A percentile compares a stretch with the other conserved stretches of the same genome.
These are phyloP conservation scores for Moesziomyces parantarcticus DNA, from an alignment of 1,284 basidiomycete species.

Conservation along the genomic window DNA sequence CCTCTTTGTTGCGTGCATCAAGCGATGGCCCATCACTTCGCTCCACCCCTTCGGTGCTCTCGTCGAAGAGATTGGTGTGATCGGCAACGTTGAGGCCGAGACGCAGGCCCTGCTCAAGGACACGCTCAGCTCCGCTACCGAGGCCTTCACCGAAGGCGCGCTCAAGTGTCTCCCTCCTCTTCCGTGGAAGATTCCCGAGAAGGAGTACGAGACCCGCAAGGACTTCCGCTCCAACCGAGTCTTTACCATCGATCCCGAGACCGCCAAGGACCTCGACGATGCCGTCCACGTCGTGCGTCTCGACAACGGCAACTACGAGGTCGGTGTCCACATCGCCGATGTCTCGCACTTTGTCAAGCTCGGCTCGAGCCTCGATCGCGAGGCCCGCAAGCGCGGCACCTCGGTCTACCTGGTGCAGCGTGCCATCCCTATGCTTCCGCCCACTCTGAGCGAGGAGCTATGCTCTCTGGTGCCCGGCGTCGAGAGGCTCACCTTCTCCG, in stretches of 20 bases:
- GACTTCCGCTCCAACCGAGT: slow-evolving; percentile 85
- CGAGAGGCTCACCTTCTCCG: slow-evolving; percentile 84
- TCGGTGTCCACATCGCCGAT: slow-evolving; percentile 95
- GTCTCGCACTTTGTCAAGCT: slow-evolving; percentile 94
- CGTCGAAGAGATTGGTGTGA: slow-evolving; percentile 97
- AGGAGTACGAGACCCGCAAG: slow-evolving; percentile 85
- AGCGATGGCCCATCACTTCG: slow-evolving; percentile 86
- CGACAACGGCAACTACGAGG: slow-evolving; percentile 88
- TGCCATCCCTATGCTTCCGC: slow-evolving; percentile 95
- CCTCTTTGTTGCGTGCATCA: slow-evolving; percentile 97
- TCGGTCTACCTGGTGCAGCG: slow-evolving; percentile 96
- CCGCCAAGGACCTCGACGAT: slow-evolving; percentile 92
- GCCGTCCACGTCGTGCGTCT: slow-evolving; percentile 88
- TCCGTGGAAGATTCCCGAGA: slow-evolving; percentile 93
- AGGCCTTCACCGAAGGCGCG: slow-evolving; percentile 74
- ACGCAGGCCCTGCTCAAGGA: slow-evolving; percentile 97
- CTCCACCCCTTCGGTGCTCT: slow-evolving; percentile 98
- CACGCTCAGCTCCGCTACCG: slow-evolving; percentile 75
- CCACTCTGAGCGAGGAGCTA: slow-evolving; percentile 86
- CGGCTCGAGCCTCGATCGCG: slow-evolving; percentile 94
- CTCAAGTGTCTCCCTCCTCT: slow-evolving; percentile 92
- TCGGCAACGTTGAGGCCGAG: slow-evolving; percentile 96
- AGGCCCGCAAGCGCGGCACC: slow-evolving; percentile 95
- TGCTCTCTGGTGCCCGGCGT: slow-evolving; percentile 88
- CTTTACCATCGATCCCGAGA: slow-evolving; percentile 92